phyloP scores from a whole-genome alignment of 2,329 filamentous ascomycete species.

The Penicillium decumbens region DNA sequence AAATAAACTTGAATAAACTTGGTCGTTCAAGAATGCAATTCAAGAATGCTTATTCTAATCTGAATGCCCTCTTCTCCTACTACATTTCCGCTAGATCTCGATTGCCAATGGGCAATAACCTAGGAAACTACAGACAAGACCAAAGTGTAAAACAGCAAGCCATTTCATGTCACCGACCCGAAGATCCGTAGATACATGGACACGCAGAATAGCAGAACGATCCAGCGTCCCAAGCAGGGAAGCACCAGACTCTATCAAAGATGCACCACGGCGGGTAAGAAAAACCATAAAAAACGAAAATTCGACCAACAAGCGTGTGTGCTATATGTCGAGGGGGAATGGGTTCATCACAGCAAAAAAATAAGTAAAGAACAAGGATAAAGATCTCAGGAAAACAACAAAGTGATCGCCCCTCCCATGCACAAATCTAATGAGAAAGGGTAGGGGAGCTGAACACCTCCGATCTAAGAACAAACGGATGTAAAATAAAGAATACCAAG shows the following conservation, averaged over 20 bases:
- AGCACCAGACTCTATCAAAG: constrained; percentile 10
- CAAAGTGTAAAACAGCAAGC: not conserved
- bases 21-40: not conserved
- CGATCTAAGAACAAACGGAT: constrained; percentile 8
- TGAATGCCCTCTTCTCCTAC: not conserved
- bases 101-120: not conserved
- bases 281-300: constrained; percentile 4
- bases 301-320: constrained; percentile 6
- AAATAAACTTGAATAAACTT: not conserved
- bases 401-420: constrained; percentile 6
- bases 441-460: constrained; percentile 4
- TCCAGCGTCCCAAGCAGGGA: not conserved
- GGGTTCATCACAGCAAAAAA: constrained; percentile 19
- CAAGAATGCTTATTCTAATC: not conserved
- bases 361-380: no score
- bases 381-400: constrained; percentile 20
- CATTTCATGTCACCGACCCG: not conserved
- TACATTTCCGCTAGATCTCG: not conserved
- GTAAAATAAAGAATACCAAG: constrained; percentile 6
- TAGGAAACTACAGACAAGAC: not conserved
- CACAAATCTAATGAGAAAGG: constrained; percentile 7
- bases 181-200: constrained; percentile 13
- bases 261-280: constrained; percentile 3
- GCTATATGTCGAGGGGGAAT: constrained; percentile 12
- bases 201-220: constrained; percentile 4